Base-by-base conservation (phyloP, 1,284 basidiomycete genomes). In the Tylopilus sp. region DNA sequence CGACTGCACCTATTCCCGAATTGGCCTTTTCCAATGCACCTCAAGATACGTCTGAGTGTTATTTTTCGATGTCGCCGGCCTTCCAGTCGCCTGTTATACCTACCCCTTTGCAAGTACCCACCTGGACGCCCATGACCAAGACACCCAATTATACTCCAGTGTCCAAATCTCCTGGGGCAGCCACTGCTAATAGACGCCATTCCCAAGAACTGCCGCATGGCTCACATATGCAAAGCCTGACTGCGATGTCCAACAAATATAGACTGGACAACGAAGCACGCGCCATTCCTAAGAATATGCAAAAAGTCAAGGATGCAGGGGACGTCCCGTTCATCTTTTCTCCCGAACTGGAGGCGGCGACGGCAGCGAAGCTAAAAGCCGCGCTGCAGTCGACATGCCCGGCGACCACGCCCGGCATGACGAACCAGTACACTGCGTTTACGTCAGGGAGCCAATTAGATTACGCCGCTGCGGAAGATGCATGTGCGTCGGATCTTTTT, bases 281-380 rank as follows among this genome's bases (percentile, higher is more conserved):
- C 22, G 39, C 47, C 3, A 55, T 6, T 4, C 16, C 59, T 52
- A 75, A 70, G 68, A 67, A 52, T 6, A 54, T 38, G 13, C 69
- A 70, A 61, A 79, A 57, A 24, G 71, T 72, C 65, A 77, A 77
- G 64, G 75, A 76, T 47, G 77, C 77, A 1, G 75, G 75, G 0
- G 75, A 79, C 44, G 76, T 77, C 6, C 75, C 77, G 0, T 76
- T 76, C n/a, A 75, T 76, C 12, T 77, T 79, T 38, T 79, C 77
- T 2, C 61, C 76, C 1, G 76, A 76, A 26, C 67, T 78, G 6
- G 75, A 77, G 62, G 75, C 76, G 10, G 77, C 60, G 1, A 75
- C 75, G 3, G 73, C 75, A 6, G 75, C 75, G 26, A 76, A 67
- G 24, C 58, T 79, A 13, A 65, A 77, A 44, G 75, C 75, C 1